Conservation (phyloP, 176 grass and related monocot genomes). For the Secale cereale region DNA sequence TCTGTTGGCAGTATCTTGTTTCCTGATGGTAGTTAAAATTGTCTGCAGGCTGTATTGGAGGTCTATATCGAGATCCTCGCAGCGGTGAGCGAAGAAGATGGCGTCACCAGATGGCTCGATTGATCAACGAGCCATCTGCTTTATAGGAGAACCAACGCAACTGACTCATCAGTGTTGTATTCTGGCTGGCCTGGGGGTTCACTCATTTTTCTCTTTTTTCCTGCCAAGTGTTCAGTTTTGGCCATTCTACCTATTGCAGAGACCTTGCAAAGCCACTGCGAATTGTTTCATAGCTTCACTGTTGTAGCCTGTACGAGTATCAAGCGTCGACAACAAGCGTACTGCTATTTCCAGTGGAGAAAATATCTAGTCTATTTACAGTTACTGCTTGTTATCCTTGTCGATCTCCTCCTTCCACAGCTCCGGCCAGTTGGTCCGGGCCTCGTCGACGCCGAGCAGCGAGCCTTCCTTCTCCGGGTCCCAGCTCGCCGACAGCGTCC, state of each 20-base stretch:
- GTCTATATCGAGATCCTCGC: constrained; percentile 72
- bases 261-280: background rate
- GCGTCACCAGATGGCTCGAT: constrained; percentile 75
- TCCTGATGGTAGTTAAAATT: background rate
- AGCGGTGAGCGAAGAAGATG: constrained; percentile 75
- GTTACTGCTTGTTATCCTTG: constrained; percentile 24
- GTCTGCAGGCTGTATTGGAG: constrained; percentile 59
- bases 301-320: constrained; percentile 16
- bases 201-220: background rate
- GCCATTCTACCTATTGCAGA: background rate
- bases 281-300: background rate
- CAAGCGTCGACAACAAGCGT: background rate
- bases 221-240: background rate
- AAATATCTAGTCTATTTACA: background rate
- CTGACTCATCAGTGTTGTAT: background rate
- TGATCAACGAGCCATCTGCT: constrained; percentile 14
- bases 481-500: constrained; percentile 81
- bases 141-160: constrained; percentile 12
- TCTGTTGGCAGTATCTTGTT: background rate
- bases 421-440: constrained; percentile 66
- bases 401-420: constrained; percentile 75
- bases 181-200: constrained; percentile 14
- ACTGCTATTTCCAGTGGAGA: background rate
- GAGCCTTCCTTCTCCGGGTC: constrained; percentile 70
- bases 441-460: constrained; percentile 76